Base-by-base conservation (phyloP, 805 yeast genomes). In the Ogataea nonfermentans region DNA sequence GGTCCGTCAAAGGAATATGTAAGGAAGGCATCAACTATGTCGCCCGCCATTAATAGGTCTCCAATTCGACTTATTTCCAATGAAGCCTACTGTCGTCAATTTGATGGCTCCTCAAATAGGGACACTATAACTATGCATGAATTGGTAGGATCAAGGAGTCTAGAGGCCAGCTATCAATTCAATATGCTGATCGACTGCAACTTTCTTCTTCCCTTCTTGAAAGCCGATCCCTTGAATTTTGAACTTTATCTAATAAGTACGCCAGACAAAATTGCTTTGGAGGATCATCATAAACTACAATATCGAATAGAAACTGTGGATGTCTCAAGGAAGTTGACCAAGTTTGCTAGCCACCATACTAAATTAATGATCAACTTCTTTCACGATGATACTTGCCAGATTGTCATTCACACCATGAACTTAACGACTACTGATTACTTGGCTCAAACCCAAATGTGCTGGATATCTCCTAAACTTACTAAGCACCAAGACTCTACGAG, bases 351-450 rank as follows among this genome's bases (percentile, higher is more conserved):
- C 3, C 89, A 83, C 56, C 91, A 83, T 55, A 71, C 86, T 1
- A 83, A 83, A 53, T 62, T 82, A 73, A 77, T 82, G 68, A 61
- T 83, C 10, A 81, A 81, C 51, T 62, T 72, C 41, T 78, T 67
- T 50, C 54, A 54, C 2, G 75, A 74, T 45, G 63, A 62, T 12
- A 58, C 70, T 0, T 57, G 71, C 23, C 79, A 75, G 51, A 56
- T 83, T 0, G 76, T 75, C 15, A 62, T 82, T 16, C 75, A 81
- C 56, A 76, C 87, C 1, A 71, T 75, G 55, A 83, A 83, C 56
- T 54, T 81, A 38, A 77, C 81, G 1, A 56, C 57, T 24, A 53
- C 70, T 0, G 90, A 83, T 56, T 71, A 77, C 35, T 62, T 63
- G 4, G 68, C 70, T 1, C 76, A 82, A 40, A 81, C 84, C 6